These are phyloP conservation scores for Polytrichum commune DNA, from an alignment of 225 moss, liverwort and hornwort genomes.

Conservation along the genomic window DNA sequence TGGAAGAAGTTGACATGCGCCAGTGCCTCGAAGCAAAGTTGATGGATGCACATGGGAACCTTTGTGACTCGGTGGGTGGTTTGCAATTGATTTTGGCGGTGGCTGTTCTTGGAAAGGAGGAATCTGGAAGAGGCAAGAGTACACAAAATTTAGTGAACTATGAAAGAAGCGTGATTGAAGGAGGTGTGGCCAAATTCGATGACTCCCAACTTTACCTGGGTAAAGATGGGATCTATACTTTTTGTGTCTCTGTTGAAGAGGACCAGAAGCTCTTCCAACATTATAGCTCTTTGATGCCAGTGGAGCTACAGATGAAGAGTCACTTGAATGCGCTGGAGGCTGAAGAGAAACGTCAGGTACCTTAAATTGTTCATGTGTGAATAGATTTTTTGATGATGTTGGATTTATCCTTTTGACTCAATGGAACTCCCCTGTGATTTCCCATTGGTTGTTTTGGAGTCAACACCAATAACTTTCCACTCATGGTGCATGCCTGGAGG, in stretches of 20 bases:
- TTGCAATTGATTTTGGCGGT: conserved; percentile 25
- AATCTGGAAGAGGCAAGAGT: neutral
- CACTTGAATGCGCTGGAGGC: neutral
- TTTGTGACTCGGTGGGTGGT: conserved; percentile 29
- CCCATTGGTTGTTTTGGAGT: no score
- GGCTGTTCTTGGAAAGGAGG: neutral
- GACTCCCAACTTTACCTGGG: conserved; percentile 22
- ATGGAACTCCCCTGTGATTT: no score
- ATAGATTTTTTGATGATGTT: no score
- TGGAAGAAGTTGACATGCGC: conserved; percentile 18
- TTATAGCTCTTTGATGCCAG: conserved; percentile 13
- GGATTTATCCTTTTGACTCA: no score
- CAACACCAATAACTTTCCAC: no score
- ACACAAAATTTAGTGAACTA: conserved; percentile 16
- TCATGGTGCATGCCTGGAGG: no score
- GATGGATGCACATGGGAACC: conserved; percentile 42
- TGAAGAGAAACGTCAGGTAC: no score
- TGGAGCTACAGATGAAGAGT: conserved; percentile 16
- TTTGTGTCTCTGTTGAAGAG: conserved; percentile 23
- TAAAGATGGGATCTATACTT: conserved; percentile 20
- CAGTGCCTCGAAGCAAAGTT: conserved; percentile 34
- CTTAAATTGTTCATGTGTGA: no score
- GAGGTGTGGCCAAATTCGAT: conserved; percentile 25
- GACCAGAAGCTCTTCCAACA: conserved; percentile 24
- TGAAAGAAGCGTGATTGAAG: conserved; percentile 10